phyloP scores from a whole-genome alignment of 2,329 filamentous ascomycete species.

The Cercospora zeina region DNA sequence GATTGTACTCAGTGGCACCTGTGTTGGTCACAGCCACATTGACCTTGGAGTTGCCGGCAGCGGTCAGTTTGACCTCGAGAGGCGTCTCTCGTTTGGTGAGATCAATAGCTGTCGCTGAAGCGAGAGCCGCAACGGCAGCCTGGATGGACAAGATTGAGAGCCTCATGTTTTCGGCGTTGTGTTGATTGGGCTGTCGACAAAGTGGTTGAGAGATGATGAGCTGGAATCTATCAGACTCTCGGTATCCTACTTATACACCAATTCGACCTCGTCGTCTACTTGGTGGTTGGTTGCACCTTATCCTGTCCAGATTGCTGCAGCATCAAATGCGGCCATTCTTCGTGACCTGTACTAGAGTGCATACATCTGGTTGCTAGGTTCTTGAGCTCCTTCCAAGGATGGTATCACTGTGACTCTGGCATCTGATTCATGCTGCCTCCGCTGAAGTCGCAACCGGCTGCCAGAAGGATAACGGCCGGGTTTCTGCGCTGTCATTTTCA shows the following conservation, averaged over 20 bases:
- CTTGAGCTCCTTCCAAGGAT: background rate
- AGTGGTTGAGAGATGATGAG: background rate
- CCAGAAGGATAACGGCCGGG: background rate
- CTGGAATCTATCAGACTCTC: background rate
- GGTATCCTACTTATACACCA: background rate
- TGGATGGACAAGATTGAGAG: constrained; percentile 16
- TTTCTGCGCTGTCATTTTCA: background rate
- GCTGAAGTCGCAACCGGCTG: background rate
- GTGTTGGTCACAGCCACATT: constrained; percentile 34
- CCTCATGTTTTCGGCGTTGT: constrained; percentile 13
- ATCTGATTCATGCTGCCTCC: background rate
- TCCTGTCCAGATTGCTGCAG: constrained; percentile 2
- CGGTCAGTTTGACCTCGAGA: constrained; percentile 31
- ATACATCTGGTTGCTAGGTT: background rate
- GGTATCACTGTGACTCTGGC: background rate
- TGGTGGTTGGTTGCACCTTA: background rate
- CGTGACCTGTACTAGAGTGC: background rate
- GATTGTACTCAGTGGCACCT: constrained; percentile 30
- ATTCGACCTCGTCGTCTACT: background rate
- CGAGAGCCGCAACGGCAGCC: constrained; percentile 19
- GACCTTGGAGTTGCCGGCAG: constrained; percentile 32
- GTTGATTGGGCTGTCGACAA: background rate
- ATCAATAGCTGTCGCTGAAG: constrained; percentile 25
- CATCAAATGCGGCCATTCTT: background rate
- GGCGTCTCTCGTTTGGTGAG: constrained; percentile 31